These are phyloP conservation scores for Brettanomyces sp. DNA, from an alignment of 805 yeast species.

Conservation along the genomic window DNA sequence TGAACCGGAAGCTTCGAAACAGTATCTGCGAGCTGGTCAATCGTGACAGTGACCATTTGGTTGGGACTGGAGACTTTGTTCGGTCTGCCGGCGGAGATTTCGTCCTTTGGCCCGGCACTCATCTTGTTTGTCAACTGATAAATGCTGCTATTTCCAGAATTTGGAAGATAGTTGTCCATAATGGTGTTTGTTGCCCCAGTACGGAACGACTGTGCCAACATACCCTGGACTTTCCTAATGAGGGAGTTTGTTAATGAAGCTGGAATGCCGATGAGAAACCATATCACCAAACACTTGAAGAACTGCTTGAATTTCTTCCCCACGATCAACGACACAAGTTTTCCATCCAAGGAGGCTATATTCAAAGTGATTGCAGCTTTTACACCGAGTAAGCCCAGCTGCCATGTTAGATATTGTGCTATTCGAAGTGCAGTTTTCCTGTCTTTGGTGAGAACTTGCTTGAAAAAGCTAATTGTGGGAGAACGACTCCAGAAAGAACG, in stretches of 20 bases:
- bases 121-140: constrained; percentile 54
- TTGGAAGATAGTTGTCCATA: constrained; percentile 65
- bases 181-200: constrained; percentile 54
- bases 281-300: constrained; percentile 49
- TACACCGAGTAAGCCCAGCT: constrained; percentile 48
- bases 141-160: constrained; percentile 56
- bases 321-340: constrained; percentile 71
- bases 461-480: constrained; percentile 10
- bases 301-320: constrained; percentile 59
- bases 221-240: constrained; percentile 49
- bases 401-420: constrained; percentile 30
- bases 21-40: constrained; percentile 62
- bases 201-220: constrained; percentile 52
- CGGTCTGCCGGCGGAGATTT: neutral
- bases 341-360: constrained; percentile 83
- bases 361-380: constrained; percentile 70
- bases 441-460: constrained; percentile 7
- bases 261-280: constrained; percentile 85
- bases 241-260: constrained; percentile 73
- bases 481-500: constrained; percentile 6
- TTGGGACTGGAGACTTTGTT: constrained; percentile 49
- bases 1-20: constrained; percentile 74
- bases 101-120: neutral
- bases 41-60: constrained; percentile 75
- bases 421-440: constrained; percentile 8